phyloP scores from a whole-genome alignment of 768 basidiomycete genomes.

The Agrocybe pediades region DNA sequence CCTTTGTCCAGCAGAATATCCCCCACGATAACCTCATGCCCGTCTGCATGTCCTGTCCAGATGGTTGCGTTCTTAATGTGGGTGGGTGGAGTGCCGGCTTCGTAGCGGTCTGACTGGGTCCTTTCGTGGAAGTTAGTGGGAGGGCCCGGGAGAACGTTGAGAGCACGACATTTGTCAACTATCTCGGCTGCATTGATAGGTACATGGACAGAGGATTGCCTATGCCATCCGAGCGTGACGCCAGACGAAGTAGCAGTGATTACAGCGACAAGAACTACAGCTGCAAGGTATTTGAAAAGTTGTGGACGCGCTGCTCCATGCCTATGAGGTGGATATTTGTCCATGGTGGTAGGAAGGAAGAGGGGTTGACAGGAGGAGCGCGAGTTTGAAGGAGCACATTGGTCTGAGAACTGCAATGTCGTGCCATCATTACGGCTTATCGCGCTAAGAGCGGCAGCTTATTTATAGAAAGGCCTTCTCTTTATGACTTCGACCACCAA shows the following conservation, averaged over 20 bases:
- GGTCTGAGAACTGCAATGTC: constrained; percentile 5
- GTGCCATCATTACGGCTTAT: constrained; percentile 15
- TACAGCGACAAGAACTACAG: constrained; percentile 24
- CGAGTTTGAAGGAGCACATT: constrained; percentile 9
- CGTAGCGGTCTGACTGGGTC: constrained; percentile 60
- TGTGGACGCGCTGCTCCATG: constrained; percentile 8
- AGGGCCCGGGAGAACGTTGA: constrained; percentile 50
- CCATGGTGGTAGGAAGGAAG: constrained; percentile 25
- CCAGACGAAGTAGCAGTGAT: constrained; percentile 27
- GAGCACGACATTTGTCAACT: constrained; percentile 50
- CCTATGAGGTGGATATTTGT: constrained; percentile 32
- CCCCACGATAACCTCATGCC: constrained; percentile 56
- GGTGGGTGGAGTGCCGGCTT: constrained; percentile 59
- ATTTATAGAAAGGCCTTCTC: constrained; percentile 9
- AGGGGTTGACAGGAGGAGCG: not conserved
- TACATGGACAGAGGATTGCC: constrained; percentile 18
- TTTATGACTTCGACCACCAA: constrained; percentile 23
- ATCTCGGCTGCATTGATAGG: constrained; percentile 43
- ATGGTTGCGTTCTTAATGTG: constrained; percentile 74
- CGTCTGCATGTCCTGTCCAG: constrained; percentile 57
- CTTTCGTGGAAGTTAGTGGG: constrained; percentile 40
- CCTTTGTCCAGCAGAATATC: constrained; percentile 64
- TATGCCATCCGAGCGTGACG: constrained; percentile 22
- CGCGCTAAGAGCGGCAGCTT: not conserved
- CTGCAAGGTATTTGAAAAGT: constrained; percentile 21